A percentile compares a stretch with the other conserved stretches of the same genome.
phyloP scores from a whole-genome alignment of 1,284 basidiomycete species.

The Retiboletus flavoniger region DNA sequence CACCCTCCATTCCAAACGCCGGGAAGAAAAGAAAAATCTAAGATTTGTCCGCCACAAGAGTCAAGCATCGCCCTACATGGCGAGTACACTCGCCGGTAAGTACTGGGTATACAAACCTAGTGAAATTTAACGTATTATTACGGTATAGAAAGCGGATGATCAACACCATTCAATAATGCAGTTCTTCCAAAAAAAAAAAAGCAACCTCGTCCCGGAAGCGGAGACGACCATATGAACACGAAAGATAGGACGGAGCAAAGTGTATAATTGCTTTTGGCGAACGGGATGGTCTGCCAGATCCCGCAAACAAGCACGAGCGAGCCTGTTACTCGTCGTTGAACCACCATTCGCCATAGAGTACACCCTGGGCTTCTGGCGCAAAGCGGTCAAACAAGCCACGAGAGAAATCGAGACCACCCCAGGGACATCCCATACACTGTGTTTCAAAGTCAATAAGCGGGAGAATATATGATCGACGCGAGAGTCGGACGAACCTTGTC shows the following conservation, averaged over 20 bases:
- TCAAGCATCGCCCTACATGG: not conserved
- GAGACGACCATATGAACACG: constrained; percentile 3
- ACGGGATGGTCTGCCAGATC: not conserved
- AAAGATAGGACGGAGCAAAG: not conserved
- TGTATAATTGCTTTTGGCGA: not conserved
- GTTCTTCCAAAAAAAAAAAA: not conserved
- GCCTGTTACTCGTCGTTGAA: constrained; percentile 38
- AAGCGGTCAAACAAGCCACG: constrained; percentile 70
- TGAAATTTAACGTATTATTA: constrained; percentile 5
- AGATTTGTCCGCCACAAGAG: not conserved
- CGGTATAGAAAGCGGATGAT: not conserved
- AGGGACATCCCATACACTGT: constrained; percentile 71
- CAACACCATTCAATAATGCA: not conserved
- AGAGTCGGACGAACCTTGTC: constrained; percentile 51
- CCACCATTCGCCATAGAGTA: constrained; percentile 57
- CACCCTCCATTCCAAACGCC: not conserved
- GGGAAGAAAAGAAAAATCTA: not conserved
- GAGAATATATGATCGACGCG: not conserved
- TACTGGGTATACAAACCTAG: constrained; percentile 6
- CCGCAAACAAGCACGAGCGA: not conserved
- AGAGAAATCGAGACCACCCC: constrained; percentile 78
- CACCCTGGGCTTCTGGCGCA: constrained; percentile 46
- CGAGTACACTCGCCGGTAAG: not conserved
- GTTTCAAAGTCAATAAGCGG: constrained; percentile 1
- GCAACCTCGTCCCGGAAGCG: not conserved